These are phyloP conservation scores for Boletus reticuloceps DNA, from an alignment of 768 basidiomycete genomes.

Conservation along the genomic window DNA sequence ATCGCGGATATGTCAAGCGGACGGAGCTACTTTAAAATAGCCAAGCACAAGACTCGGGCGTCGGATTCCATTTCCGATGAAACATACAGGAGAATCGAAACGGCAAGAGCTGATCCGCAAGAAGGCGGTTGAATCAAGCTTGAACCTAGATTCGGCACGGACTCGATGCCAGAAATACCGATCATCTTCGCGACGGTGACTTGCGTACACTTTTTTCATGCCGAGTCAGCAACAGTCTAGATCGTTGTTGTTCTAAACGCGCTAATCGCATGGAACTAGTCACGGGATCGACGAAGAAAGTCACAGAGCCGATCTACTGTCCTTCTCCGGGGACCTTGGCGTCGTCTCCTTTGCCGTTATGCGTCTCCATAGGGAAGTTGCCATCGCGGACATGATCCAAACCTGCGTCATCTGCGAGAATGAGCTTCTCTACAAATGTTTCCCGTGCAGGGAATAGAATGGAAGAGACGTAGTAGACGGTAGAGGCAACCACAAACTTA, in stretches of 20 bases:
- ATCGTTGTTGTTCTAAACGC: background rate
- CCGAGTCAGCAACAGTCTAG: background rate
- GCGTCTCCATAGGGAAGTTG: background rate
- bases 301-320: conserved; percentile 2
- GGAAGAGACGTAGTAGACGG: conserved; percentile 28
- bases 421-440: conserved; percentile 25
- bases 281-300: conserved; percentile 8
- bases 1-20: too few species aligned
- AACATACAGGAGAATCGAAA: conserved; percentile 1
- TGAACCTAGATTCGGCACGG: conserved; percentile 3
- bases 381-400: background rate
- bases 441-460: conserved; percentile 23
- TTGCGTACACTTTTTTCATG: background rate
- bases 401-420: conserved; percentile 19
- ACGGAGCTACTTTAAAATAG: background rate
- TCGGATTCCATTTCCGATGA: conserved; percentile 8
- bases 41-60: background rate
- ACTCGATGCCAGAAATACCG: background rate
- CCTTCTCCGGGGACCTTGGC: conserved; percentile 1
- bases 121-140: conserved; percentile 6
- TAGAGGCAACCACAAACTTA: conserved; percentile 25
- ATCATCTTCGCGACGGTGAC: conserved; percentile 17
- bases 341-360: background rate
- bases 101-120: conserved; percentile 3
- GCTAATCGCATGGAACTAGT: conserved; percentile 1